Percentiles rank a stretch among this genome's conserved stretches.
These are phyloP conservation scores for Trametes cinnabarina DNA, from an alignment of 768 basidiomycete genomes.

Conservation along the genomic window DNA sequence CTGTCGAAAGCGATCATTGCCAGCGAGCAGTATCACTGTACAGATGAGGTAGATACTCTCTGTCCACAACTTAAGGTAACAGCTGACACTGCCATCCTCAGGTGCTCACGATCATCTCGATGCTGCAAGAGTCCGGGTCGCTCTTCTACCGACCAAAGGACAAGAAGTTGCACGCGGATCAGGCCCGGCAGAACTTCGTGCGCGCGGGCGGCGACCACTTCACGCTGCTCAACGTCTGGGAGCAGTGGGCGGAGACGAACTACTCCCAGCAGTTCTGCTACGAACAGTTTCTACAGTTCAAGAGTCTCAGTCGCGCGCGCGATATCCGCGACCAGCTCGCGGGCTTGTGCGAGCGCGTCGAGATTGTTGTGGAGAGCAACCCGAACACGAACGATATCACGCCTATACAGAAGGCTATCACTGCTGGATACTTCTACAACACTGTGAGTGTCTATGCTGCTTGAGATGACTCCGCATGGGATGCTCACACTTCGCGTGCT, in stretches of 20 bases:
- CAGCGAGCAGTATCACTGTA: constrained; percentile 90
- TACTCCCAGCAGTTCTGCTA: constrained; percentile 97
- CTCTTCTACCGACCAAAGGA: constrained; percentile 97
- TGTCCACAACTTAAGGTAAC: background rate
- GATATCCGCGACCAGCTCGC: constrained; percentile 97
- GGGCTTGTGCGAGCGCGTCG: constrained; percentile 93
- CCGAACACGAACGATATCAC: constrained; percentile 92
- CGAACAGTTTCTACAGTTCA: constrained; percentile 93
- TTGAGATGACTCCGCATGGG: background rate
- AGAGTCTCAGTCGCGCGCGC: constrained; percentile 89
- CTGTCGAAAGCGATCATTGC: constrained; percentile 94
- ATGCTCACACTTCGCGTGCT: background rate
- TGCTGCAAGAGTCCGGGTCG: constrained; percentile 94
- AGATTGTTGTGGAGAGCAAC: constrained; percentile 83
- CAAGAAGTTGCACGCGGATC: constrained; percentile 96
- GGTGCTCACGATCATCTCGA: constrained; percentile 95
- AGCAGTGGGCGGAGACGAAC: constrained; percentile 98
- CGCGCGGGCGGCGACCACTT: constrained; percentile 97
- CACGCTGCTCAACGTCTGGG: constrained; percentile 95
- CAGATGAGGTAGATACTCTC: constrained; percentile 80
- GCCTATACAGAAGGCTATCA: constrained; percentile 92
- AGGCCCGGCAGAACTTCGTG: constrained; percentile 96
- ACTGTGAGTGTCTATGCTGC: constrained; percentile 49
- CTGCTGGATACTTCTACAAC: constrained; percentile 95
- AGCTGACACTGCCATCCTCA: constrained; percentile 26